phyloP scores from a whole-genome alignment of 1,284 basidiomycete genomes.

The Microbotryum lychnidis-dioicae region DNA sequence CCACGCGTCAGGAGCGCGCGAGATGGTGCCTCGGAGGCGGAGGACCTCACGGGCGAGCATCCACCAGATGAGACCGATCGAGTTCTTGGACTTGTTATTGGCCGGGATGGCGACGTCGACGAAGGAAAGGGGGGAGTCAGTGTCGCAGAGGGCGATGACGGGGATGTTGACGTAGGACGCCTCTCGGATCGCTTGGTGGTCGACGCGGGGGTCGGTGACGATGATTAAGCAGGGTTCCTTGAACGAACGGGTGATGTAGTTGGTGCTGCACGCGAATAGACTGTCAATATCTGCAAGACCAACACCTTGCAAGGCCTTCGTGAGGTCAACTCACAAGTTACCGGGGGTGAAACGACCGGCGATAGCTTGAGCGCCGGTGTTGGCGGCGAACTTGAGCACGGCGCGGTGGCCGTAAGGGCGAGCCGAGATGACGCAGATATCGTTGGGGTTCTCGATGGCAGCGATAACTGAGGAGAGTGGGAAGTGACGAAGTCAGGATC shows the following conservation, averaged over 20 bases:
- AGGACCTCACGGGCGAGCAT: conserved; percentile 95
- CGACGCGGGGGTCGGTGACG: conserved; percentile 96
- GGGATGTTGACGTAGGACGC: conserved; percentile 99
- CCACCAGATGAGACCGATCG: conserved; percentile 98
- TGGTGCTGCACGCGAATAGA: not conserved
- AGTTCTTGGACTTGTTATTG: conserved; percentile 98
- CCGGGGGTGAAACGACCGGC: conserved; percentile 99
- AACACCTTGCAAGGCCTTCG: not conserved
- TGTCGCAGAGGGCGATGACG: conserved; percentile 97
- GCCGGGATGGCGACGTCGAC: conserved; percentile 98
- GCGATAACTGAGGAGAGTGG: conserved; percentile 32
- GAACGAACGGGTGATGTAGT: conserved; percentile 87
- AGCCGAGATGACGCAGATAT: conserved; percentile 95
- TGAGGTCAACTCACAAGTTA: conserved; percentile 44
- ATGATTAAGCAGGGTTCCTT: conserved; percentile 98
- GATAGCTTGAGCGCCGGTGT: conserved; percentile 96
- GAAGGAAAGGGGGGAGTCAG: conserved; percentile 92
- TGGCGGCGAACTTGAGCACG: conserved; percentile 94
- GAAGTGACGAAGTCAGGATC: conserved; percentile 48
- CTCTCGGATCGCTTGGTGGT: conserved; percentile 99
- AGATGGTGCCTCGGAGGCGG: conserved; percentile 84
- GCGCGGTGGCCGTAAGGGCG: conserved; percentile 98
- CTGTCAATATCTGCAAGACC: too few species aligned
- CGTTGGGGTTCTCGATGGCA: conserved; percentile 88
- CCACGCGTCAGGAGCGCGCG: conserved; percentile 84